Conservation (phyloP, 2,329 filamentous ascomycete genomes). For the Aspergillus thermomutatus region DNA sequence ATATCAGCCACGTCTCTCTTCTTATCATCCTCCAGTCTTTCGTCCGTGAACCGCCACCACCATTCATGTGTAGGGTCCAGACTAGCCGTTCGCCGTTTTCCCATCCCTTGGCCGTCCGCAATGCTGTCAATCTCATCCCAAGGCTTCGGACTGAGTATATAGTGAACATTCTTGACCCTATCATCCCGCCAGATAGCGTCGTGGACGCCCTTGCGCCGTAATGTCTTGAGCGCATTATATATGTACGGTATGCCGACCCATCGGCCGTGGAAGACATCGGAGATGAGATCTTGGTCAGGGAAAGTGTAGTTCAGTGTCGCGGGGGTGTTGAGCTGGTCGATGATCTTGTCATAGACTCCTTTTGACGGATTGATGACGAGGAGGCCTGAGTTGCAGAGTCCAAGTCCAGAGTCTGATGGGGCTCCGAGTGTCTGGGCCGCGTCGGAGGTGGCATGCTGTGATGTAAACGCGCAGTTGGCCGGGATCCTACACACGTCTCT, state of each 20-base stretch:
- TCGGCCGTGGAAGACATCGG: constrained; percentile 51
- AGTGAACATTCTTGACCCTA: constrained; percentile 61
- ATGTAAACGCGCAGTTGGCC: constrained; percentile 60
- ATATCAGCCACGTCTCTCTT: constrained; percentile 3
- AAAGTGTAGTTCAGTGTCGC: constrained; percentile 55
- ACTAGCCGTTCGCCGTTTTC: constrained; percentile 19
- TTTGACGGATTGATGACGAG: constrained; percentile 60
- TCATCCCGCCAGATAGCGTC: constrained; percentile 59
- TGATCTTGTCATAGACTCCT: constrained; percentile 51
- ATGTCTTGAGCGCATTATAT: constrained; percentile 60
- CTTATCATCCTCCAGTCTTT: constrained; percentile 49
- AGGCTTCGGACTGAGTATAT: constrained; percentile 60
- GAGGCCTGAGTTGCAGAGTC: constrained; percentile 59
- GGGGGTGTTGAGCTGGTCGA: constrained; percentile 44
- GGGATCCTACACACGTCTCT: constrained; percentile 34
- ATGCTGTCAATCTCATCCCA: constrained; percentile 51
- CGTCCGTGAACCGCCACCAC: constrained; percentile 55
- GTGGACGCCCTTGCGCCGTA: constrained; percentile 54
- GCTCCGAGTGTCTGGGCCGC: constrained; percentile 42
- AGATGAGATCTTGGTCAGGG: constrained; percentile 55
- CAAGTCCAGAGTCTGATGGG: constrained; percentile 48
- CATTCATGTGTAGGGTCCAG: constrained; percentile 52
- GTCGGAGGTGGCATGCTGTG: constrained; percentile 46
- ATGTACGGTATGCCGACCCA: constrained; percentile 59
- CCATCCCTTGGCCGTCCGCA: constrained; percentile 1